Percentiles rank a stretch among this genome's conserved stretches.
Conservation (phyloP, 106 monocot species). For the Dendrobium nobile region DNA sequence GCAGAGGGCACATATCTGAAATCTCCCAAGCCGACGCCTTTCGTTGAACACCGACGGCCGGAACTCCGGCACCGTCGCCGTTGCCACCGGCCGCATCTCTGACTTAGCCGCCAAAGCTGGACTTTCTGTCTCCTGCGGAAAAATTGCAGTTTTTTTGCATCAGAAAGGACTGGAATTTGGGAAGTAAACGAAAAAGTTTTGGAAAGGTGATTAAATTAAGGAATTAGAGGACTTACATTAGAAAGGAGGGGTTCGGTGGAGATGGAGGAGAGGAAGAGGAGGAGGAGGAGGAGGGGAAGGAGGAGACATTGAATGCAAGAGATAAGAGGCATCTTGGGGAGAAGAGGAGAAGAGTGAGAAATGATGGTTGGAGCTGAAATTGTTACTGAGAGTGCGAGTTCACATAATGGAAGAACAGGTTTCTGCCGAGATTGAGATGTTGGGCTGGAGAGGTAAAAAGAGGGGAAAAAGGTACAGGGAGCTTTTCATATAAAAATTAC, state of each 20-base stretch:
- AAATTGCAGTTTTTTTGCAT: conserved; percentile 6
- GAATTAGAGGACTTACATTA: conserved; percentile 1
- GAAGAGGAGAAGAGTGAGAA: not conserved
- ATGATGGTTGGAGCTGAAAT: not conserved
- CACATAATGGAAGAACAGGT: not conserved
- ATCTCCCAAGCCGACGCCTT: conserved; percentile 50
- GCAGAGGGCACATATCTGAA: conserved; percentile 86
- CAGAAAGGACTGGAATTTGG: not conserved
- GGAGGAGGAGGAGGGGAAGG: not conserved
- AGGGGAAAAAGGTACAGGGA: not conserved
- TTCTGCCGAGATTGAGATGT: not conserved
- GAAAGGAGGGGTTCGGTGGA: not conserved
- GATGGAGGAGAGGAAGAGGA: conserved; percentile 4
- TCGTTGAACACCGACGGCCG: not conserved
- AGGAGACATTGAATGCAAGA: not conserved
- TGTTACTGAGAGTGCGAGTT: not conserved
- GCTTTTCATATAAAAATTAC: no score
- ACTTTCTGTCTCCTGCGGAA: not conserved
- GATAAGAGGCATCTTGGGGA: not conserved
- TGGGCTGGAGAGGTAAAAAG: not conserved
- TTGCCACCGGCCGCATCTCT: not conserved
- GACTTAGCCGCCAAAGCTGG: not conserved
- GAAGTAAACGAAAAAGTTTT: not conserved
- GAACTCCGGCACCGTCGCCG: not conserved
- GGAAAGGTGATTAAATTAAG: not conserved